These are phyloP conservation scores for Remersonia thermophila DNA, from an alignment of 2,329 filamentous ascomycete species.

Conservation along the genomic window DNA sequence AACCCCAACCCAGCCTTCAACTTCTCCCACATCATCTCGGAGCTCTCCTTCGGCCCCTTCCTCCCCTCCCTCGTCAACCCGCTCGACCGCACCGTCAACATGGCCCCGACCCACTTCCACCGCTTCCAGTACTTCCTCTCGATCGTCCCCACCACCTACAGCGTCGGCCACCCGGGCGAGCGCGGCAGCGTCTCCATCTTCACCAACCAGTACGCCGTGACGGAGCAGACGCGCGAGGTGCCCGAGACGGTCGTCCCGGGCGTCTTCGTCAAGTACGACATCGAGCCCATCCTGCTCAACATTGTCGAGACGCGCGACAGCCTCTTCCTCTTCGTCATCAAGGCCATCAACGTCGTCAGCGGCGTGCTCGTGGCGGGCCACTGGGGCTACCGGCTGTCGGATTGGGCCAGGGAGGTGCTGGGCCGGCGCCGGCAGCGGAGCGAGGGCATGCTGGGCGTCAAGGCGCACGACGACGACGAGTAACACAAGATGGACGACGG, in stretches of 20 bases:
- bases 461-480: slow-evolving; percentile 19
- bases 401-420: slow-evolving; percentile 53
- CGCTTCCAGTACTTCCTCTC: slow-evolving; percentile 98
- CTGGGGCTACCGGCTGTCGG: slow-evolving; percentile 78
- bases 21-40: slow-evolving; percentile 92
- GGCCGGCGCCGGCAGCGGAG: slow-evolving; percentile 36
- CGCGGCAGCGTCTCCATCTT: slow-evolving; percentile 49
- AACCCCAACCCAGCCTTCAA: slow-evolving; percentile 90
- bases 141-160: slow-evolving; percentile 89
- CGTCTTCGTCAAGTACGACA: slow-evolving; percentile 97
- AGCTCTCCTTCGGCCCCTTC: slow-evolving; percentile 93
- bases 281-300: slow-evolving; percentile 83
- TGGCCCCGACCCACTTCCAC: slow-evolving; percentile 68
- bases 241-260: slow-evolving; percentile 65
- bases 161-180: slow-evolving; percentile 35
- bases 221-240: slow-evolving; percentile 65
- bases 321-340: slow-evolving; percentile 61
- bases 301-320: slow-evolving; percentile 72
- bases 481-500: background rate
- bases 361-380: slow-evolving; percentile 88
- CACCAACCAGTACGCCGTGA: slow-evolving; percentile 97
- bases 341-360: slow-evolving; percentile 79
- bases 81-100: slow-evolving; percentile 78
- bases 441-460: slow-evolving; percentile 39
- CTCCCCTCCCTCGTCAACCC: slow-evolving; percentile 91